These are phyloP conservation scores for Rhynchospora pubera DNA, from an alignment of 176 grass and related monocot genomes.

Conservation along the genomic window DNA sequence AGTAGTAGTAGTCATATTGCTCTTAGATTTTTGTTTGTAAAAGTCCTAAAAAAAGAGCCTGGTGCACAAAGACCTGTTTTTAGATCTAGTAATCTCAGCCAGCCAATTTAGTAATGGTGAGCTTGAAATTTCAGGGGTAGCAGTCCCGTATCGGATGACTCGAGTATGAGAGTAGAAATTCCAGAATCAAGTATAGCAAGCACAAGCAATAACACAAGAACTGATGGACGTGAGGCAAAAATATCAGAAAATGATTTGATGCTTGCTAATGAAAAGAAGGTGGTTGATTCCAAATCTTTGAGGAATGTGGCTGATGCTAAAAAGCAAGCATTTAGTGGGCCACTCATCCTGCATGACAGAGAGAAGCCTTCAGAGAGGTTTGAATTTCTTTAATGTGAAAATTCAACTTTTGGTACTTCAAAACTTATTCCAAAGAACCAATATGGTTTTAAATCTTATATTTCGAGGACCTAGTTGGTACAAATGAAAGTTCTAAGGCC, in stretches of 20 bases:
- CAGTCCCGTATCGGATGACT: background rate
- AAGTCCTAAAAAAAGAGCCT: too few species aligned
- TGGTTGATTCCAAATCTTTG: constrained; percentile 37
- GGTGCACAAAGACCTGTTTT: too few species aligned
- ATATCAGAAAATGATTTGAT: constrained; percentile 47
- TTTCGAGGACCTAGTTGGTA: too few species aligned
- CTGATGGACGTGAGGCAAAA: constrained; percentile 26
- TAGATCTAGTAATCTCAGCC: too few species aligned
- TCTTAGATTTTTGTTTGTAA: too few species aligned
- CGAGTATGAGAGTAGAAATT: constrained; percentile 29
- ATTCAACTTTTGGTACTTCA: too few species aligned
- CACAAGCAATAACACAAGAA: constrained; percentile 34
- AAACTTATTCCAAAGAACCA: too few species aligned
- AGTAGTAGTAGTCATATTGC: too few species aligned
- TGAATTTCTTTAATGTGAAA: constrained; percentile 7
- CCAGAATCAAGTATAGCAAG: constrained; percentile 36
- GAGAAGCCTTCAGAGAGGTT: constrained; percentile 59
- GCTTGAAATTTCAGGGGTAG: constrained; percentile 10
- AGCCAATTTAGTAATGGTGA: background rate
- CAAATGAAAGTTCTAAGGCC: too few species aligned
- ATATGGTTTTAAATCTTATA: too few species aligned
- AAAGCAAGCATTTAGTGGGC: constrained; percentile 58
- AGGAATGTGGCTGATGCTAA: constrained; percentile 48
- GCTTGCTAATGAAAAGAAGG: constrained; percentile 56
- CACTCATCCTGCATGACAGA: constrained; percentile 50